Evolutionary conservation across 148 eudicot genomes (phyloP), one percentile per base, ranked within the genome.

Genomic region (Fagopyrum tataricum): DNA sequence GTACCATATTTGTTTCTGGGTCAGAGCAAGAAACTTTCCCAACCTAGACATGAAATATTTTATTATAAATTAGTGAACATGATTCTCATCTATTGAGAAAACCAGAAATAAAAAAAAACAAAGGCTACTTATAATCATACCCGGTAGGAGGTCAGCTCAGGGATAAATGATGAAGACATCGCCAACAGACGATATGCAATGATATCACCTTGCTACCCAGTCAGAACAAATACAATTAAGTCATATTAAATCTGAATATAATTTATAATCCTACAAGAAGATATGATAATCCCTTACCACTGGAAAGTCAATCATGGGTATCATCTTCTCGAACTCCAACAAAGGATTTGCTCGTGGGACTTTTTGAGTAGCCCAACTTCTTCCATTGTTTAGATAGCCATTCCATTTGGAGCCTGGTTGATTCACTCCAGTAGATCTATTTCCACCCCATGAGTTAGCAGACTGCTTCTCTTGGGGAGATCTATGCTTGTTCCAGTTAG

Each of bases 101-200:
- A 37, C 37, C 42, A n/a, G n/a, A n/a, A 13, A 6, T 2, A 64
- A 31, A 37, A 39, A 39, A 46, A 1, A 46, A 5, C 10, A 46
- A 46, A 39, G 20, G 44, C 69, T 64, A 5, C 6, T 61, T 41
- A 67, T 51, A 81, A 52, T 37, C 40, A 41, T 84, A 88, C 93
- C 69, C 87, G 81, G 74, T 78, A 89, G 47, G 87, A 74, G 37
- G 96, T 85, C 70, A 92, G 77, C 86, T 90, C 90, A 31, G 99
- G 97, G 69, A 89, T 85, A 86, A 93, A 96, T 62, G 90, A 72
- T 56, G 99, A 88, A 72, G 92, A 86, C 70, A 96, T 78, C 78
- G 90, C 99, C 83, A 96, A 80, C 26, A 92, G 72, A 9, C 97
- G 97, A 79, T 96, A 96, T 69, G 94, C 99, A 81, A 96, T 81